Evolutionary conservation across 768 basidiomycete species (phyloP).

Genomic region (Mycena sanguinolenta): DNA sequence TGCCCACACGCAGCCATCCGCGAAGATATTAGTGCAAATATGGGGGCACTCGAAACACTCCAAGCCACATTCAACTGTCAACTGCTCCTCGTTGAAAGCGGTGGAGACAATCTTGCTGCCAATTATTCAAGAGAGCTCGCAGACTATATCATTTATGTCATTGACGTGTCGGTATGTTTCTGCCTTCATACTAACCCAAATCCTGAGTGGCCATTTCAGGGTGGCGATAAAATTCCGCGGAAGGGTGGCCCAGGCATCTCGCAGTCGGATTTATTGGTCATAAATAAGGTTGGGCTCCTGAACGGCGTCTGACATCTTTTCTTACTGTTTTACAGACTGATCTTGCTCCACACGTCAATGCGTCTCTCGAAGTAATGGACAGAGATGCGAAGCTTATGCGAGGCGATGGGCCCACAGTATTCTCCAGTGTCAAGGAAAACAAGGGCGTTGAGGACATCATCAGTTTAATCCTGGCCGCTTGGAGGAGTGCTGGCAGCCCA

Average conservation of each 20-base stretch:
- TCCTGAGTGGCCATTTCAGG: constrained; percentile 56
- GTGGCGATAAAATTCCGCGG: constrained; percentile 97
- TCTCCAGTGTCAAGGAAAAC: constrained; percentile 84
- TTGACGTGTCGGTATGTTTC: constrained; percentile 80
- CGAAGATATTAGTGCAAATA: constrained; percentile 97
- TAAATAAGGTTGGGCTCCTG: constrained; percentile 83
- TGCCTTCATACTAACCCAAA: constrained; percentile 5
- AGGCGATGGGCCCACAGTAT: constrained; percentile 93
- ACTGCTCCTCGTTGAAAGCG: constrained; percentile 94
- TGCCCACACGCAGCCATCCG: constrained; percentile 99
- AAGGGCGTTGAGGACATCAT: constrained; percentile 87
- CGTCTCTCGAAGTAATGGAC: constrained; percentile 94
- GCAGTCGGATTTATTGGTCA: constrained; percentile 92
- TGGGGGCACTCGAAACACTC: constrained; percentile 94
- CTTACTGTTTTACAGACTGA: constrained; percentile 73
- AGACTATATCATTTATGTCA: constrained; percentile 97
- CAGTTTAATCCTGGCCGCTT: constrained; percentile 87
- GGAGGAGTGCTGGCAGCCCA: constrained; percentile 85
- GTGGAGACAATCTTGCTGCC: constrained; percentile 96
- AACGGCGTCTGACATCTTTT: neutral
- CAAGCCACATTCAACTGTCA: constrained; percentile 94
- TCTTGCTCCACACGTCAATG: constrained; percentile 91
- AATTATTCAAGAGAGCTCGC: constrained; percentile 97
- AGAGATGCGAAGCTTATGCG: constrained; percentile 95
- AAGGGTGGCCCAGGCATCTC: constrained; percentile 99